phyloP scores from a whole-genome alignment of 768 basidiomycete genomes.

The Suillus clintonianus region DNA sequence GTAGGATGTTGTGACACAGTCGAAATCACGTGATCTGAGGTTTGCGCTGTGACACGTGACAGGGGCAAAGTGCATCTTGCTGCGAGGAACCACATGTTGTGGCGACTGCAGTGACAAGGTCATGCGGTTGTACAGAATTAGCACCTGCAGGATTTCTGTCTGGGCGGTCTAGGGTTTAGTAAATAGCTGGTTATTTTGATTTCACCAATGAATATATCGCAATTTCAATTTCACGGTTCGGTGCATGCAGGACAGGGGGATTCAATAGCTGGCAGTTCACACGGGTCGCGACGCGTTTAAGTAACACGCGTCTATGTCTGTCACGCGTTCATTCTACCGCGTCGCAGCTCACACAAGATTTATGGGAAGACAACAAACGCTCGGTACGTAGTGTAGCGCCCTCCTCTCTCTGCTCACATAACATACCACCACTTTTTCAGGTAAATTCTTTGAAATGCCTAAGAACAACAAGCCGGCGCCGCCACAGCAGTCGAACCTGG shows the following conservation, averaged over 20 bases:
- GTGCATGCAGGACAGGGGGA: neutral
- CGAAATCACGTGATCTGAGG: neutral
- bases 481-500: conserved; percentile 76
- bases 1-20: neutral
- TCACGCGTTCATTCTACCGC: conserved; percentile 22
- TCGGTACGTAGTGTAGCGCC: conserved; percentile 43
- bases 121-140: no score
- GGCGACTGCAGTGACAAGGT: no score
- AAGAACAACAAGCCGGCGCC: conserved; percentile 62
- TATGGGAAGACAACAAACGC: conserved; percentile 77
- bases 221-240: neutral
- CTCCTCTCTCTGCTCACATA: neutral
- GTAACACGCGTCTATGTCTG: conserved; percentile 17
- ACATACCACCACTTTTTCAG: conserved; percentile 34
- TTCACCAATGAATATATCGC: neutral
- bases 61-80: no score
- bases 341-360: conserved; percentile 9
- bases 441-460: conserved; percentile 79
- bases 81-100: no score
- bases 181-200: neutral
- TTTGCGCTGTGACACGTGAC: no score
- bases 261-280: no score
- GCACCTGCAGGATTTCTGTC: neutral
- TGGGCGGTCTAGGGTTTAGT: no score
- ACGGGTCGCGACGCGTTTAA: conserved; percentile 9